Percentiles rank a stretch among this genome's conserved stretches.
These are phyloP conservation scores for Pyracantha coccinea DNA, from an alignment of 331 rosid species.

Conservation along the genomic window DNA sequence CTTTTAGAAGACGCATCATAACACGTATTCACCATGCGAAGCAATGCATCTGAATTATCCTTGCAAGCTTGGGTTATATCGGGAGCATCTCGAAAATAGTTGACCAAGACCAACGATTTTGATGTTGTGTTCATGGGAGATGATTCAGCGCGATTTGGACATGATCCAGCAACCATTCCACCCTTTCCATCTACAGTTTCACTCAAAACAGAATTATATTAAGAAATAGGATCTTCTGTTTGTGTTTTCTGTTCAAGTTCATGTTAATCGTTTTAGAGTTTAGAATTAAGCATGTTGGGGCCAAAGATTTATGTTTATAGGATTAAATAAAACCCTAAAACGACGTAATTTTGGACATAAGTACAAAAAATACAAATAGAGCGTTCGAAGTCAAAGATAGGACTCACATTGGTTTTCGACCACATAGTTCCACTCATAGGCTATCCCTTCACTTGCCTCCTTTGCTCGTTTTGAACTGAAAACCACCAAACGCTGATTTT, in stretches of 20 bases:
- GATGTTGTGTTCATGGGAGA: slow-evolving; percentile 48
- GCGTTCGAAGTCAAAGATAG: background rate
- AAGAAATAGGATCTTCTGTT: background rate
- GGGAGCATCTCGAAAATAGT: slow-evolving; percentile 50
- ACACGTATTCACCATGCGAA: slow-evolving; percentile 57
- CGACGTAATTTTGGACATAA: background rate
- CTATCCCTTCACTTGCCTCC: slow-evolving; percentile 85
- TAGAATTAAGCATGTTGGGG: background rate
- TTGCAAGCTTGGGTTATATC: slow-evolving; percentile 44
- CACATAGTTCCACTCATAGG: slow-evolving; percentile 75
- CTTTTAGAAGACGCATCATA: slow-evolving; percentile 42
- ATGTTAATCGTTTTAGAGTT: background rate
- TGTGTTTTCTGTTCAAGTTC: too few species aligned
- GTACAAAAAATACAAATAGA: background rate
- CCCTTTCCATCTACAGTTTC: slow-evolving; percentile 61
- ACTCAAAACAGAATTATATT: background rate
- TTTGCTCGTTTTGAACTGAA: slow-evolving; percentile 76
- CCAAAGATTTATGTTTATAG: too few species aligned
- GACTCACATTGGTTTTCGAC: slow-evolving; percentile 86
- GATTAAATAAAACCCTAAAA: background rate
- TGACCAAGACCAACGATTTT: slow-evolving; percentile 60
- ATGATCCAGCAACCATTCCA: slow-evolving; percentile 66
- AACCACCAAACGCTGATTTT: slow-evolving; percentile 75
- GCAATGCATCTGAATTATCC: slow-evolving; percentile 68
- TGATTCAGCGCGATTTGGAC: slow-evolving; percentile 68